Percentiles rank a stretch among this genome's conserved stretches.
Evolutionary conservation across 2,329 filamentous ascomycete species (phyloP).

Genomic region (Teratosphaeria epicoccoides): DNA sequence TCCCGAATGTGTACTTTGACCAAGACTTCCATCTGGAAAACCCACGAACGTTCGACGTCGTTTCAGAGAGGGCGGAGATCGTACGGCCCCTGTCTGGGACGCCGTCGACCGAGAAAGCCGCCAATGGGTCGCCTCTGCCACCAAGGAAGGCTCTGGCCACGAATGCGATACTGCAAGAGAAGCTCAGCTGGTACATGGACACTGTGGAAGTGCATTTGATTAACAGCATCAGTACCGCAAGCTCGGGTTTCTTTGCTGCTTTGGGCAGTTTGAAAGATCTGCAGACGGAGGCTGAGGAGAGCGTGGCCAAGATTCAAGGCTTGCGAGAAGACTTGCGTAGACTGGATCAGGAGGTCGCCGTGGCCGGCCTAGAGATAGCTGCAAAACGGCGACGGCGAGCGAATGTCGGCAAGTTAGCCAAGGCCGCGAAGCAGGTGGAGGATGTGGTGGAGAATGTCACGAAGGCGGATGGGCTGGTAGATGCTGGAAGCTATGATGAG

Average conservation of each 20-base stretch:
- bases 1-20: constrained; percentile 88
- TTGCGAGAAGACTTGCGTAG: constrained; percentile 68
- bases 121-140: constrained; percentile 43
- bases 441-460: constrained; percentile 65
- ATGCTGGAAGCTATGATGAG: constrained; percentile 70
- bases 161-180: constrained; percentile 95
- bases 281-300: constrained; percentile 84
- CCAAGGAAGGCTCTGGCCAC: constrained; percentile 79
- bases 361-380: constrained; percentile 74
- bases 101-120: constrained; percentile 34
- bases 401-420: constrained; percentile 71
- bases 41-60: constrained; percentile 87
- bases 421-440: constrained; percentile 73
- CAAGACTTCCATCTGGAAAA: constrained; percentile 93
- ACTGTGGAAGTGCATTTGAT: constrained; percentile 96
- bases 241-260: constrained; percentile 91
- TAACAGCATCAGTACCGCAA: constrained; percentile 88
- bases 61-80: constrained; percentile 94
- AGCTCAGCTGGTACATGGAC: constrained; percentile 99
- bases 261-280: constrained; percentile 82
- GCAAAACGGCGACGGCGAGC: constrained; percentile 71
- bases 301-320: constrained; percentile 73
- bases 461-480: constrained; percentile 69
- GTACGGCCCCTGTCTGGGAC: constrained; percentile 55
- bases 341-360: constrained; percentile 77